Evolutionary conservation across 495 filamentous ascomycete genomes (phyloP).

Genomic region (Annulohypoxylon nitens): DNA sequence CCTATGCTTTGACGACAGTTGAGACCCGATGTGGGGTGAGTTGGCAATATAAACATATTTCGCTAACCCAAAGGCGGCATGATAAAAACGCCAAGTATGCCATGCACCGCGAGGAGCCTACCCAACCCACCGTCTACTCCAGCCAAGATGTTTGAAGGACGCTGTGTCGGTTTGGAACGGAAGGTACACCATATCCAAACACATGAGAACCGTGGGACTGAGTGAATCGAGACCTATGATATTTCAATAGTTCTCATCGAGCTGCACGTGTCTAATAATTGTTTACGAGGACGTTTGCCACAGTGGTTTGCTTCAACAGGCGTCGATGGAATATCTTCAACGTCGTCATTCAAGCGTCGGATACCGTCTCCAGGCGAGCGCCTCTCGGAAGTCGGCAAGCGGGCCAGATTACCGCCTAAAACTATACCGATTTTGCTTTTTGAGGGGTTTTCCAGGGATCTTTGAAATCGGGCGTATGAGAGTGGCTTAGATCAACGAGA

Average conservation of each 20-base stretch:
- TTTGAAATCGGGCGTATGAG: background rate
- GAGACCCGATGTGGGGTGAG: background rate
- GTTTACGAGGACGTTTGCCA: background rate
- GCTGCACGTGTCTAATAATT: background rate
- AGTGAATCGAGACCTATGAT: background rate
- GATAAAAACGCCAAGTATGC: background rate
- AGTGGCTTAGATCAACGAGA: background rate
- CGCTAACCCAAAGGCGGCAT: background rate
- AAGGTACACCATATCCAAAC: background rate
- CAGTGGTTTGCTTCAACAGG: background rate
- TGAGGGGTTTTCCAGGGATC: background rate
- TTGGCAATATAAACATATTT: background rate
- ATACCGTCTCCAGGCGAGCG: background rate
- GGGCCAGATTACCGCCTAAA: background rate
- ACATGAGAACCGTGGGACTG: background rate
- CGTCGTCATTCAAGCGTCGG: background rate
- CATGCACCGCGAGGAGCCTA: background rate
- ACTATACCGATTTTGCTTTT: background rate
- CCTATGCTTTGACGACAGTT: background rate
- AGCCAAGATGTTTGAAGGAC: slow-evolving; percentile 4
- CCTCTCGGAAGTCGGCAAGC: background rate
- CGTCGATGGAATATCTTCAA: background rate
- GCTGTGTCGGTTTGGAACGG: background rate
- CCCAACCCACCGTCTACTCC: background rate
- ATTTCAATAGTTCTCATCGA: background rate